Percentiles rank a stretch among this genome's conserved stretches.
Conservation (phyloP, 2,329 filamentous ascomycete species). For the Aciculosporium take region DNA sequence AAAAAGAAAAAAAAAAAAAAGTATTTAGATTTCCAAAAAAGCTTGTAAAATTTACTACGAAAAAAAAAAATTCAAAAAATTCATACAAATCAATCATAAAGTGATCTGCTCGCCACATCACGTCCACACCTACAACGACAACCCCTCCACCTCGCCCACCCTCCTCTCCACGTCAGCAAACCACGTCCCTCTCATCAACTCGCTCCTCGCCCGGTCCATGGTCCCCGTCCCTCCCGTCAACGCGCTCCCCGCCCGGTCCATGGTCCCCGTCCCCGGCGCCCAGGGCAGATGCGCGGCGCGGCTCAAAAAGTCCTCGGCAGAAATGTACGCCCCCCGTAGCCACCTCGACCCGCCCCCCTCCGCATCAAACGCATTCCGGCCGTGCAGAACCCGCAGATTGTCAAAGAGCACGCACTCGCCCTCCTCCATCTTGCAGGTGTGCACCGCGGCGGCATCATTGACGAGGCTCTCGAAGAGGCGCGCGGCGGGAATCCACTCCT, state of each 20-base stretch:
- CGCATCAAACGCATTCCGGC: constrained; percentile 57
- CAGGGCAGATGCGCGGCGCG: constrained; percentile 18
- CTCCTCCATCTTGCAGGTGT: constrained; percentile 57
- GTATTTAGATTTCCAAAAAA: no score
- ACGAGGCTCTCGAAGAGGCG: constrained; percentile 43
- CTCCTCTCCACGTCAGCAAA: constrained; percentile 13
- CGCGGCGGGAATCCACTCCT: constrained; percentile 34
- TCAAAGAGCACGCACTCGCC: constrained; percentile 92
- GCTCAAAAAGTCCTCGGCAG: constrained; percentile 32
- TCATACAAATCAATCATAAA: no score
- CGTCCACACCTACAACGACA: constrained; percentile 6
- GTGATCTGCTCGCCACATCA: neutral
- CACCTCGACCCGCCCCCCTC: constrained; percentile 52
- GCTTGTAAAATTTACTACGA: no score
- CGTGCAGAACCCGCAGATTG: constrained; percentile 75
- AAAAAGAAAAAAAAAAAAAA: no score
- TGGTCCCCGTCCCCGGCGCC: no score
- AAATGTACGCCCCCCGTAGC: constrained; percentile 76
- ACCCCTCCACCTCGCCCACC: constrained; percentile 12
- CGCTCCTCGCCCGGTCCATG: constrained; percentile 14
- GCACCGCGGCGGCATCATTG: constrained; percentile 43
- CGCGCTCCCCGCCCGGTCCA: constrained; percentile 14
- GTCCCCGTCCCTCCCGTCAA: constrained; percentile 15
- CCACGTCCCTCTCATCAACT: constrained; percentile 15
- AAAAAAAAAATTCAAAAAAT: neutral